Base-by-base conservation (phyloP, 2,329 filamentous ascomycete species). In the Fusarium xylarioides region DNA sequence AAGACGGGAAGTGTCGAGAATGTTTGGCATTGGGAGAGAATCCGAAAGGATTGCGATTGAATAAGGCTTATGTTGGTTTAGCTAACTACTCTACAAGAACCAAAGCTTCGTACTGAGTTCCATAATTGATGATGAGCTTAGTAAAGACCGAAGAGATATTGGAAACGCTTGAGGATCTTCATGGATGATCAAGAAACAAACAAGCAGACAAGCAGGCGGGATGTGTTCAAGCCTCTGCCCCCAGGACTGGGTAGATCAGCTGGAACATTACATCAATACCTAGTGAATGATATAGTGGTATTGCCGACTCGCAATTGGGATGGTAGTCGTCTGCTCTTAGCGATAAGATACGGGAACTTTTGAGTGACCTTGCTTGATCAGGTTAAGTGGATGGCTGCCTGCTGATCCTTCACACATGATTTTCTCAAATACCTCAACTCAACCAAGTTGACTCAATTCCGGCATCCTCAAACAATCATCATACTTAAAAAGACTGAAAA, bases 371-470 rank as follows among this genome's bases (percentile, higher is more conserved):
- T 67, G 53, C 63, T 67, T 30, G 21, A 67, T 67, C 53, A 34
- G 64, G 64, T 56, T 52, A 67, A 67, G 53, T 67, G 63, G 35
- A 50, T 46, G 60, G 28, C 28, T 68, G 47, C 42, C 28, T 63
- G 37, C 35, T 56, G 28, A 18, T 50, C 35, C 32, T n/a, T 21
- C 19, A n/a, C 40, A 26, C 43, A 30, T 23, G 11, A 43, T 43
- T 44, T 43, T 61, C 37, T 50, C 61, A 61, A 60, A 54, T 40
- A 54, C 44, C 46, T 53, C 35, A 34, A 3, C 35, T 40, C 30
- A 40, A 11, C 35, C n/a, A 34, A 35, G 18, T 43, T 30, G 21
- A 37, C 30, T 34, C 19, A 62, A 16, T 18, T 54, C 14, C 18
- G 18, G 14, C 42, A 47, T 43, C 30, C 14, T 40, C n/a, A n/a